A percentile compares a stretch with the other conserved stretches of the same genome.
Evolutionary conservation across 2,329 filamentous ascomycete genomes (phyloP).

Genomic region (Ophiosphaerella narmari): DNA sequence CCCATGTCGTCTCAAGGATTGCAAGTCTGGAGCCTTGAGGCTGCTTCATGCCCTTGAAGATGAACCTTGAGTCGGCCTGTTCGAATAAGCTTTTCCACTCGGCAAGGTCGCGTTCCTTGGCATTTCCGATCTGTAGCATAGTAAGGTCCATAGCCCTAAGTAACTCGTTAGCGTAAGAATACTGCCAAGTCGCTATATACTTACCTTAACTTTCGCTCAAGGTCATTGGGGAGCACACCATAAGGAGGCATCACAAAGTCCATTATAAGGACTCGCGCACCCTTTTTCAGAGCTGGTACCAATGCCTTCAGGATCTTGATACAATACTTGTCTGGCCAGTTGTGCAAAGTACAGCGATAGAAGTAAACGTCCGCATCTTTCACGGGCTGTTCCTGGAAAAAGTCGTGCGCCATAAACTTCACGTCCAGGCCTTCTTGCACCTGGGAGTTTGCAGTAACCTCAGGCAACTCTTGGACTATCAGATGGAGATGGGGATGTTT

Average conservation of each 20-base stretch:
- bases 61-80: too few species aligned
- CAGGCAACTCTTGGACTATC: slow-evolving; percentile 22
- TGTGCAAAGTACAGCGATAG: slow-evolving; percentile 47
- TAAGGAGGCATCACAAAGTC: too few species aligned
- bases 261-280: slow-evolving; percentile 15
- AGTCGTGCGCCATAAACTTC: slow-evolving; percentile 22
- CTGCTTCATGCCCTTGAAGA: too few species aligned
- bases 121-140: too few species aligned
- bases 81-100: too few species aligned
- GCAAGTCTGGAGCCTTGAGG: too few species aligned
- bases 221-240: too few species aligned
- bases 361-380: slow-evolving; percentile 42
- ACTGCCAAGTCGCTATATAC: too few species aligned
- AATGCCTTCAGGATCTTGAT: slow-evolving; percentile 17
- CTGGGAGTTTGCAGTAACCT: slow-evolving; percentile 15
- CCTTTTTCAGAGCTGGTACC: slow-evolving; percentile 25
- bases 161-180: too few species aligned
- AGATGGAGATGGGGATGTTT: slow-evolving; percentile 14
- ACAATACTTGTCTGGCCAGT: slow-evolving; percentile 45
- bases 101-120: not conserved
- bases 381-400: slow-evolving; percentile 24
- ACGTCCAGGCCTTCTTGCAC: slow-evolving; percentile 10
- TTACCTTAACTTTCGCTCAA: slow-evolving; percentile 8
- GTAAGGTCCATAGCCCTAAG: too few species aligned
- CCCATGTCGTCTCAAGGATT: too few species aligned